phyloP scores from a whole-genome alignment of 139 green algal genomes.

The Tetradesmus lagerheimii region DNA sequence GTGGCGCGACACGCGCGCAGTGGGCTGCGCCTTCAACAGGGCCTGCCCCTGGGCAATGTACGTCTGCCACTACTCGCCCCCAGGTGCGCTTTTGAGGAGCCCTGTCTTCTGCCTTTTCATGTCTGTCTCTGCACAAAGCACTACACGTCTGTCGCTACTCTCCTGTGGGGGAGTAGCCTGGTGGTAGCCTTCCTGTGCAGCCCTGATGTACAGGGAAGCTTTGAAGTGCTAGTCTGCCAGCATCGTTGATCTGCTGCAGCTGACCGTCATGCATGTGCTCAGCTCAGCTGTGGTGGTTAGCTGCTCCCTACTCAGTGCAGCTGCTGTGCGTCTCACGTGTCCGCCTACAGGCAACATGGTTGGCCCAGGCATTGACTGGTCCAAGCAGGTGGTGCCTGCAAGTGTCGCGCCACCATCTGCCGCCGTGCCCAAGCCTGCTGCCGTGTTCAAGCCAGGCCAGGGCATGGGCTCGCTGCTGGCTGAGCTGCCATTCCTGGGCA shows the following conservation, averaged over 20 bases:
- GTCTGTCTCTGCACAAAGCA: no score
- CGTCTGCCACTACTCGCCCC: slow-evolving; percentile 53
- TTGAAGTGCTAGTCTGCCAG: no score
- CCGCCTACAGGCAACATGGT: slow-evolving; percentile 25
- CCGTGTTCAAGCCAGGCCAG: background rate
- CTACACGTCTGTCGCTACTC: no score
- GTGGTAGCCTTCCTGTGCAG: no score
- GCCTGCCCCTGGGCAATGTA: slow-evolving; percentile 29
- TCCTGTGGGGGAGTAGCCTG: no score
- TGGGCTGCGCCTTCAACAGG: slow-evolving; percentile 30
- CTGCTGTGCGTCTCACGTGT: background rate
- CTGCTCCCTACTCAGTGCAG: background rate
- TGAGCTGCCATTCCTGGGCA: background rate
- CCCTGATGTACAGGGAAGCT: no score
- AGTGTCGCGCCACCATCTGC: background rate
- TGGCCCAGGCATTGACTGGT: slow-evolving; percentile 30
- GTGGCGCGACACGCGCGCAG: slow-evolving; percentile 18
- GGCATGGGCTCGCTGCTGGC: background rate
- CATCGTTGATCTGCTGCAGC: no score
- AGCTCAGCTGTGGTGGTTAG: background rate
- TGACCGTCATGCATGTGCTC: background rate
- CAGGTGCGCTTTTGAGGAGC: slow-evolving; percentile 7
- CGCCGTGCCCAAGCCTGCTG: background rate
- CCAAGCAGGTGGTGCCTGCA: slow-evolving; percentile 16
- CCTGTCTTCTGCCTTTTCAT: no score